Evolutionary conservation across 2,329 filamentous ascomycete genomes (phyloP).

Genomic region (Aspergillus glaucus): DNA sequence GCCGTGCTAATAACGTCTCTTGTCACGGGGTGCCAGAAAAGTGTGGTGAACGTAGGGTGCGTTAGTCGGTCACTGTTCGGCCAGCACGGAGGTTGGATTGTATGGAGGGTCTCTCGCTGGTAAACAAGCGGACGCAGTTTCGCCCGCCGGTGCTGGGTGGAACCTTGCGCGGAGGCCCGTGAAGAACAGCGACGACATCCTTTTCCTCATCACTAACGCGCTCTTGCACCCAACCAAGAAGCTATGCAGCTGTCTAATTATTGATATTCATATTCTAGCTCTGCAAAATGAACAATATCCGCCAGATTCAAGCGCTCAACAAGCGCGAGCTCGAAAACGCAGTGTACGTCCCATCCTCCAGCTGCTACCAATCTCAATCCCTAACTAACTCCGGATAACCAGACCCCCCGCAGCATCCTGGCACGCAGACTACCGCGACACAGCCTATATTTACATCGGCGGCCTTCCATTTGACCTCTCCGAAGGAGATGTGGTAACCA

Average conservation of each 20-base stretch:
- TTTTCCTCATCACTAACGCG: not conserved
- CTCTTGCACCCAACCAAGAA: not conserved
- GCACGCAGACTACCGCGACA: conserved; percentile 97
- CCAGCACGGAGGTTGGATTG: not conserved
- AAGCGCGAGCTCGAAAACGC: conserved; percentile 88
- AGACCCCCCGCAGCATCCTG: conserved; percentile 83
- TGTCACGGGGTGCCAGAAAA: not conserved
- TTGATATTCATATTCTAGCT: conserved; percentile 1
- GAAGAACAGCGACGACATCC: conserved; percentile 6
- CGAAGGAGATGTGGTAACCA: conserved; percentile 91
- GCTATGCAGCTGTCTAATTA: not conserved
- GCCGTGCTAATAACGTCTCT: not conserved
- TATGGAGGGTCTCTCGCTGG: not conserved
- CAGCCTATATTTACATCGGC: conserved; percentile 93
- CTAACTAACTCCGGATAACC: conserved; percentile 9
- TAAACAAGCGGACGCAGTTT: conserved; percentile 7
- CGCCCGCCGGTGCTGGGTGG: conserved; percentile 10
- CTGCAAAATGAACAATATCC: conserved; percentile 79
- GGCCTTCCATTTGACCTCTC: conserved; percentile 87
- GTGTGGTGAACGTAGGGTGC: too few relatives aligned
- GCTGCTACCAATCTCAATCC: not conserved
- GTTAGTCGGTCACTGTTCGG: not conserved
- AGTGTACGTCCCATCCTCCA: conserved; percentile 50
- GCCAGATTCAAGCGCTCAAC: conserved; percentile 86
- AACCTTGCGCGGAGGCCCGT: conserved; percentile 15